phyloP scores from a whole-genome alignment of 148 eudicot genomes.

The Chenopodium album region DNA sequence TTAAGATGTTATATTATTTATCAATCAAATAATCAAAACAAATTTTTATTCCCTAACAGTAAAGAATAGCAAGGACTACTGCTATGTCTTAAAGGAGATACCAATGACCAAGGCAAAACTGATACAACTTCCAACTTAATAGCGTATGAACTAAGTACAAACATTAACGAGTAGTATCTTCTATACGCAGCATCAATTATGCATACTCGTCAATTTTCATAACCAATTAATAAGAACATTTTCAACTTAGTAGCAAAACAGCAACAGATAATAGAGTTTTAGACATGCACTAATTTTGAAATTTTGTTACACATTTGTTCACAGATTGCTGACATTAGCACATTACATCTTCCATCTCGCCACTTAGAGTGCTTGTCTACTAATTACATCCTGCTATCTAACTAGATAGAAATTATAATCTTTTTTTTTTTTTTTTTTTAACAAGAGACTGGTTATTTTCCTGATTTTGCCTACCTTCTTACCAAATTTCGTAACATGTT shows the following conservation, averaged over 20 bases:
- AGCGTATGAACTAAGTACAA: not conserved
- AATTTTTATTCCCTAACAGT: not conserved
- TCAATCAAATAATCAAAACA: not conserved
- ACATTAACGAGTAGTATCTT: not conserved
- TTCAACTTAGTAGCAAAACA: not conserved
- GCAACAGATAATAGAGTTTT: not conserved
- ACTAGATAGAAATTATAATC: not conserved
- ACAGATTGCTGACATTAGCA: constrained; percentile 2
- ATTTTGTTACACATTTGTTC: not conserved
- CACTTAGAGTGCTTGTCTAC: not conserved
- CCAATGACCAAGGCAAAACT: not conserved
- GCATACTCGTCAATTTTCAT: not conserved
- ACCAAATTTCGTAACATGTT: constrained; percentile 16
- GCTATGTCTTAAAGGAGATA: not conserved
- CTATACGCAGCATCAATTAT: not conserved
- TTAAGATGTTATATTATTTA: not conserved
- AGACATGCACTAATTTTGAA: constrained; percentile 1
- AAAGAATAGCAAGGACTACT: not conserved
- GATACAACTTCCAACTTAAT: not conserved
- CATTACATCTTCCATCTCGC: not conserved
- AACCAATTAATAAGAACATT: not conserved
- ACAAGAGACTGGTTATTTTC: constrained; percentile 20
- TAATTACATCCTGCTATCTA: constrained; percentile 8
- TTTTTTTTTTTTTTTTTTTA: not conserved
- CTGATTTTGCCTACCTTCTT: constrained; percentile 27